Conservation (phyloP, 306 rosid species). For the Cercis canadensis region DNA sequence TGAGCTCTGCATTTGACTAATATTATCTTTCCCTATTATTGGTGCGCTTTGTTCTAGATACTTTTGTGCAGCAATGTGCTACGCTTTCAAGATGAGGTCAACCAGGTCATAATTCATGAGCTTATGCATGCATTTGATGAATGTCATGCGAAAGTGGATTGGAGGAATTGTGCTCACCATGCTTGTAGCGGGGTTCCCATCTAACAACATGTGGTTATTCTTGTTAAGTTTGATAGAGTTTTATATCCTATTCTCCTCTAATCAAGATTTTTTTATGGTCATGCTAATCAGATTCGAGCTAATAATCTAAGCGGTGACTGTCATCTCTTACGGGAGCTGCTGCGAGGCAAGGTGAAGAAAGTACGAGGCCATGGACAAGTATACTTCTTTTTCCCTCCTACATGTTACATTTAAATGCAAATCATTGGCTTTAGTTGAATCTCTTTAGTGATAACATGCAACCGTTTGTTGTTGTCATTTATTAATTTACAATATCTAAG, state of each 20-base stretch:
- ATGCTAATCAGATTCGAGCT: slow-evolving; percentile 76
- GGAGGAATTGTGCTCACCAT: slow-evolving; percentile 93
- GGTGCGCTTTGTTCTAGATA: slow-evolving; percentile 49
- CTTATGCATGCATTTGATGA: slow-evolving; percentile 89
- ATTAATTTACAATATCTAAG: not conserved
- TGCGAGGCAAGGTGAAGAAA: slow-evolving; percentile 59
- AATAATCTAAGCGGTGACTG: slow-evolving; percentile 94
- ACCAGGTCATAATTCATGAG: slow-evolving; percentile 81
- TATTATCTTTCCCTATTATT: slow-evolving; percentile 21
- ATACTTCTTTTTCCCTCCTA: slow-evolving; percentile 27
- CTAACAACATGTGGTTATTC: not conserved
- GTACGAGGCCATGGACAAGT: slow-evolving; percentile 87
- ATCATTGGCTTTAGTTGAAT: slow-evolving; percentile 16
- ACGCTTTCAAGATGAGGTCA: slow-evolving; percentile 73
- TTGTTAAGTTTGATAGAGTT: slow-evolving; percentile 10
- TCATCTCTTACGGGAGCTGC: slow-evolving; percentile 80
- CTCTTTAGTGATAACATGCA: slow-evolving; percentile 5
- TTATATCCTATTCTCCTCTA: not conserved
- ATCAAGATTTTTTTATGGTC: slow-evolving; percentile 13
- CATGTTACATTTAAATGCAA: not conserved
- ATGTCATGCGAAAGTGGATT: slow-evolving; percentile 79
- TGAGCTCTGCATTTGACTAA: slow-evolving; percentile 13
- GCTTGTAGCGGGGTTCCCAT: slow-evolving; percentile 85
- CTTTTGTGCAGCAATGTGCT: slow-evolving; percentile 71
- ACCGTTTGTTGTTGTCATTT: not conserved